phyloP scores from a whole-genome alignment of 2,329 filamentous ascomycete genomes.

The Ophiostoma piceae region DNA sequence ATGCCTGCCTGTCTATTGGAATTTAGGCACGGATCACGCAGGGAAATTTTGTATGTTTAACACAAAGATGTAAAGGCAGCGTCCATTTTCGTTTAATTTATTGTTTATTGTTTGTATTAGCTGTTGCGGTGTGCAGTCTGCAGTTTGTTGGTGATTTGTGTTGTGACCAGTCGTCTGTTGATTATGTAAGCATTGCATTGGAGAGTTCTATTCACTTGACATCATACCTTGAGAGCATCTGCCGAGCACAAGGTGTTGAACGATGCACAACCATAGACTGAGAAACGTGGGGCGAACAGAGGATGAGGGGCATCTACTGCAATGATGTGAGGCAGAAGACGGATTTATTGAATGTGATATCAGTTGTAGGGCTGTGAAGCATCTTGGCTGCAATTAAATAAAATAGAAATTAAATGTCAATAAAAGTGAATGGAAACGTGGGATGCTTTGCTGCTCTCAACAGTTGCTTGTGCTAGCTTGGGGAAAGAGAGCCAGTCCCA shows the following conservation, averaged over 20 bases:
- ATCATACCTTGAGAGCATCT: background rate
- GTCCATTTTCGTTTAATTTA: constrained; percentile 20
- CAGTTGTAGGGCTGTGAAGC: background rate
- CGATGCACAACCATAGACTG: background rate
- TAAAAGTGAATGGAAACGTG: background rate
- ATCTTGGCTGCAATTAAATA: background rate
- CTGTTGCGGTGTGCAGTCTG: background rate
- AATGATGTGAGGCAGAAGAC: background rate
- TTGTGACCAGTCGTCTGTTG: background rate
- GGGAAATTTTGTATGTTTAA: constrained; percentile 20
- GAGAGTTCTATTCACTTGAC: background rate
- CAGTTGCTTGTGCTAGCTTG: background rate
- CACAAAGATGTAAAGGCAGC: constrained; percentile 19
- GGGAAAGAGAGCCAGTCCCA: constrained; percentile 7
- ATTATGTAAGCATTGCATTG: background rate
- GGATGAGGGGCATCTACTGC: background rate
- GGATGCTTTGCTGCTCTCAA: background rate
- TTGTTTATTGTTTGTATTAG: background rate
- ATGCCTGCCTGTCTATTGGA: background rate
- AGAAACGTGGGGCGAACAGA: background rate
- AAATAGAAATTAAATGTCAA: background rate
- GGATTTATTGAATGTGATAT: no score
- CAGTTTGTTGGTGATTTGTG: background rate
- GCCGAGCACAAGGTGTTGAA: background rate
- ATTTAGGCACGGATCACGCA: constrained; percentile 17